Percentiles rank a stretch among this genome's conserved stretches.
phyloP scores from a whole-genome alignment of 106 monocot species.

The Acorus gramineus region DNA sequence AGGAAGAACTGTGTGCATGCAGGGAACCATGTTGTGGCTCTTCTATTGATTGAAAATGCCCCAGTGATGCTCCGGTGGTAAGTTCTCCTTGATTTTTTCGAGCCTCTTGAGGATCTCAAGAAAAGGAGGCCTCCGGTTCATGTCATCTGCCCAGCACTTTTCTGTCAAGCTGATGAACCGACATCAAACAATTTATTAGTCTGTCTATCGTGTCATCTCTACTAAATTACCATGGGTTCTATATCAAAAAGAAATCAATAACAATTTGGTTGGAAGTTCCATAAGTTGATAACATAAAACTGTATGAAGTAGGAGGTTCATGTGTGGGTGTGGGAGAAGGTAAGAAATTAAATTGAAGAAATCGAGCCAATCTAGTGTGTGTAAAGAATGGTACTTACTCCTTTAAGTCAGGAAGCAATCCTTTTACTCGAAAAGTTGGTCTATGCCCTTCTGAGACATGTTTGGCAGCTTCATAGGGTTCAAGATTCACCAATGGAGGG shows the following conservation, averaged over 20 bases:
- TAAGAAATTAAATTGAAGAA: neutral
- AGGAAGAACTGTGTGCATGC: neutral
- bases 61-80: slow-evolving; percentile 55
- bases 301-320: too few species aligned
- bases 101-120: slow-evolving; percentile 80
- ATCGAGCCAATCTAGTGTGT: too few species aligned
- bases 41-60: slow-evolving; percentile 46
- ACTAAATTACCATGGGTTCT: too few species aligned
- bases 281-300: too few species aligned
- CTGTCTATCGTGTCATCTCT: too few species aligned
- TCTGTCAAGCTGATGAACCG: slow-evolving; percentile 49
- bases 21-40: slow-evolving; percentile 15
- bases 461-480: slow-evolving; percentile 95
- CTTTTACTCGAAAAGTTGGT: slow-evolving; percentile 66
- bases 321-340: neutral
- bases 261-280: too few species aligned
- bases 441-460: slow-evolving; percentile 70
- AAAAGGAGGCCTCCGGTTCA: slow-evolving; percentile 67
- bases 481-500: slow-evolving; percentile 72
- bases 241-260: too few species aligned
- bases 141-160: slow-evolving; percentile 73
- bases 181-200: too few species aligned
- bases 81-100: slow-evolving; percentile 73
- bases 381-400: slow-evolving; percentile 42
- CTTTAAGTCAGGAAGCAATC: slow-evolving; percentile 49